Percentiles rank a stretch among this genome's conserved stretches.
phyloP scores from a whole-genome alignment of 345 rosid genomes.

The Salix arbutifolia region DNA sequence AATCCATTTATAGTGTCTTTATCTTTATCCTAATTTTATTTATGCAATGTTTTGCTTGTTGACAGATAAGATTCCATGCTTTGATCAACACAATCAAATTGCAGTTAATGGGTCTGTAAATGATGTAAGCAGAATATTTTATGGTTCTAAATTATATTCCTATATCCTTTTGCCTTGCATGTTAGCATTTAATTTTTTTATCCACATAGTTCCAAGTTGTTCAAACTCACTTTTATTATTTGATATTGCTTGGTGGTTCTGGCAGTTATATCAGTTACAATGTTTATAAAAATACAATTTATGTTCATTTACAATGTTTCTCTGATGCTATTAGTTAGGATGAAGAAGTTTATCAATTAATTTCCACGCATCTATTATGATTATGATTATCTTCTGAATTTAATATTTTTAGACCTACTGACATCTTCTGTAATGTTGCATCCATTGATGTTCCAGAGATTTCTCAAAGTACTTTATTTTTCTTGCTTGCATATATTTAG shows the following conservation, averaged over 20 bases:
- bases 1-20: background rate
- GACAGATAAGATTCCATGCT: constrained; percentile 45
- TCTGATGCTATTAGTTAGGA: background rate
- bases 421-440: background rate
- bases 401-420: background rate
- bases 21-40: background rate
- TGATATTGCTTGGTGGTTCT: background rate
- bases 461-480: background rate
- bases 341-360: background rate
- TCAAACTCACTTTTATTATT: background rate
- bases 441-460: background rate
- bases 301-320: background rate
- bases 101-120: constrained; percentile 27
- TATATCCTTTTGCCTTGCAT: background rate
- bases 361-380: background rate
- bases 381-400: background rate
- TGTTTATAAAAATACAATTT: background rate
- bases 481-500: background rate
- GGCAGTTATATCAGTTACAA: background rate
- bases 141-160: constrained; percentile 1
- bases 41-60: constrained; percentile 15
- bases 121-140: constrained; percentile 43
- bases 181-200: background rate
- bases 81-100: constrained; percentile 39
- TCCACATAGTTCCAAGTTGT: background rate